Evolutionary conservation across 805 yeast genomes (phyloP).

Genomic region (Lipomyces yamadae): DNA sequence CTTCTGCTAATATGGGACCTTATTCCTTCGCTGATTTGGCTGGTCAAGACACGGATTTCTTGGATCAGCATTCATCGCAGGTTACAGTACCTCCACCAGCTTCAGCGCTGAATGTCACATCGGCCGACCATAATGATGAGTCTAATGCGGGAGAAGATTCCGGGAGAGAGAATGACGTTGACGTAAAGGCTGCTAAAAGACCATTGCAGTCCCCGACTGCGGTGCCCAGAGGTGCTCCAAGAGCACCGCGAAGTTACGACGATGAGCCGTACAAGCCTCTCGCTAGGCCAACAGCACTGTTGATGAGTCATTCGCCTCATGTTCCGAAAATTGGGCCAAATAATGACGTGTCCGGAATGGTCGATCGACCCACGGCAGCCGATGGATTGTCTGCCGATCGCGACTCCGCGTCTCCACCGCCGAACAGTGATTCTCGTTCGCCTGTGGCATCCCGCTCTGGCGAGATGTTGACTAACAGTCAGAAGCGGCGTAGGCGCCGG

Average conservation of each 20-base stretch:
- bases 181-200: neutral
- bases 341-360: neutral
- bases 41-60: constrained; percentile 29
- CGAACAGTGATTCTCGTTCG: neutral
- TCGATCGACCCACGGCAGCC: neutral
- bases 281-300: constrained; percentile 26
- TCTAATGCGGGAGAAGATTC: neutral
- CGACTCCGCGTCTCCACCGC: neutral
- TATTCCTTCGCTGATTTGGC: constrained; percentile 34
- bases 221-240: constrained; percentile 8
- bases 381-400: constrained; percentile 2
- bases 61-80: constrained; percentile 12
- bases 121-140: neutral
- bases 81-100: neutral
- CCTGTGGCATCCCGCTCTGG: neutral
- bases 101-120: neutral
- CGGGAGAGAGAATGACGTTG: neutral
- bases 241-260: constrained; percentile 15
- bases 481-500: constrained; percentile 26
- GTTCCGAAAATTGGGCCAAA: neutral
- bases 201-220: neutral
- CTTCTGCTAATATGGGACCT: neutral
- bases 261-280: constrained; percentile 36
- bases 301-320: neutral
- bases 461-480: constrained; percentile 19